Evolutionary conservation across 345 rosid species (phyloP), one percentile per base, ranked within the genome.

Genomic region (Corchorus capsularis): DNA sequence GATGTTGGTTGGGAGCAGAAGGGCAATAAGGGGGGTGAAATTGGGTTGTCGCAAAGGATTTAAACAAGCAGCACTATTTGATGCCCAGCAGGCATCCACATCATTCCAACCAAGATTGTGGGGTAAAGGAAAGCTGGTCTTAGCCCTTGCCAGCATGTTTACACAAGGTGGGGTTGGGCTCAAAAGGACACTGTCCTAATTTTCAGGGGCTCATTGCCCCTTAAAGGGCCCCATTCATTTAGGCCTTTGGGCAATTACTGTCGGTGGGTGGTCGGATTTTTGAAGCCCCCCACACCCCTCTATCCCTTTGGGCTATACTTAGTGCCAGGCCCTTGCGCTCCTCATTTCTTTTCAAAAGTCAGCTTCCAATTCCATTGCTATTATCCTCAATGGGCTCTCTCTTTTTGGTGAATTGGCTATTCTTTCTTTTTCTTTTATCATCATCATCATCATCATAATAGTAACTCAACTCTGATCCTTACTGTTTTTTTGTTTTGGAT

Each of bases 231-330:
- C 87, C 83, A 81, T 75, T 27, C 15, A 32, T 67, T 35, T 5
- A 75, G 45, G 77, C 60, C 72, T 50, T 32, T 73, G 80, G 83
- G 70, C 76, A 43, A 69, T 75, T 64, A 50, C 63, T 87, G 85
- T 83, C 86, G 83, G 82, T 80, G 83, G 89, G 76, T 84, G 86
- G 88, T 83, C 81, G 82, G 83, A 34, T 74, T 22, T 54, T 6
- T 20, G 35, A 39, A 6, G 5, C 43, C 43, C 45, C 47, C 27
- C 27, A 27, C 27, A 27, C 27, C 27, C 27, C 27, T 27, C 27
- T n/a, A n/a, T 27, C 27, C 27, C 9, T 41, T 70, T 72, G 67
- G 79, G 71, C 77, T 57, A 37, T 39, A 39, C 43, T 45, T 17
- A 4, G 56, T 54, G 22, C 56, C 54, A 65, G 65, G 68, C 76